phyloP scores from a whole-genome alignment of 2,329 filamentous ascomycete genomes.

The Pezicula radicicola region DNA sequence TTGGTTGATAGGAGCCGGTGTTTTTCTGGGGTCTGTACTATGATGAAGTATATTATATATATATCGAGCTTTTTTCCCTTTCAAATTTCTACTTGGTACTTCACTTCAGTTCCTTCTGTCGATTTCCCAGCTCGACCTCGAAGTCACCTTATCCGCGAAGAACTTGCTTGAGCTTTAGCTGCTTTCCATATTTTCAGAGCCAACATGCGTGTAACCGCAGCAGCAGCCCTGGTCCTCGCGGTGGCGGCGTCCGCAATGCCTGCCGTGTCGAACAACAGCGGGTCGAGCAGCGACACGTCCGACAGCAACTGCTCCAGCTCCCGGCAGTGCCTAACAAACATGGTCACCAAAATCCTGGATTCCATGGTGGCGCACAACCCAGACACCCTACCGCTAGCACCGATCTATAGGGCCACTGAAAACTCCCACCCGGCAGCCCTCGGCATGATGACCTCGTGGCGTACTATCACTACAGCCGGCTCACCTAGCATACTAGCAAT shows the following conservation, averaged over 20 bases:
- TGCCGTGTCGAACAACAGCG: conserved; percentile 3
- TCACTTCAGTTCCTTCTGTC: not conserved
- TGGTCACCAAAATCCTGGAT: conserved; percentile 10
- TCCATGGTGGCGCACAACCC: conserved; percentile 9
- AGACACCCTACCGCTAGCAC: conserved; percentile 8
- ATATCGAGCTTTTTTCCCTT: not conserved
- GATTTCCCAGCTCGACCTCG: conserved; percentile 14
- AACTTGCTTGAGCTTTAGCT: conserved; percentile 1
- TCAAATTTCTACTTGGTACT: conserved; percentile 16
- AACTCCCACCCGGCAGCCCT: conserved; percentile 18
- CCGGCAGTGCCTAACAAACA: conserved; percentile 8
- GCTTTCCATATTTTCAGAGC: conserved; percentile 2
- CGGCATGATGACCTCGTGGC: conserved; percentile 17
- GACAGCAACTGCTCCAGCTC: conserved; percentile 6
- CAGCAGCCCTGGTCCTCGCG: conserved; percentile 3
- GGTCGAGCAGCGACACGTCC: too few species aligned
- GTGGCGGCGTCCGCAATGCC: conserved; percentile 4
- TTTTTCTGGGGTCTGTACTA: too few species aligned
- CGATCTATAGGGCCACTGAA: conserved; percentile 9
- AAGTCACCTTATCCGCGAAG: not conserved
- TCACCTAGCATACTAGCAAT: conserved; percentile 14
- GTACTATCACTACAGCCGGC: conserved; percentile 15
- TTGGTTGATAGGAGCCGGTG: too few species aligned
- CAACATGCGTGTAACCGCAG: conserved; percentile 1
- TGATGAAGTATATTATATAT: too few species aligned